These are phyloP conservation scores for Pezicula radicicola DNA, from an alignment of 2,329 filamentous ascomycete genomes.

Conservation along the genomic window DNA sequence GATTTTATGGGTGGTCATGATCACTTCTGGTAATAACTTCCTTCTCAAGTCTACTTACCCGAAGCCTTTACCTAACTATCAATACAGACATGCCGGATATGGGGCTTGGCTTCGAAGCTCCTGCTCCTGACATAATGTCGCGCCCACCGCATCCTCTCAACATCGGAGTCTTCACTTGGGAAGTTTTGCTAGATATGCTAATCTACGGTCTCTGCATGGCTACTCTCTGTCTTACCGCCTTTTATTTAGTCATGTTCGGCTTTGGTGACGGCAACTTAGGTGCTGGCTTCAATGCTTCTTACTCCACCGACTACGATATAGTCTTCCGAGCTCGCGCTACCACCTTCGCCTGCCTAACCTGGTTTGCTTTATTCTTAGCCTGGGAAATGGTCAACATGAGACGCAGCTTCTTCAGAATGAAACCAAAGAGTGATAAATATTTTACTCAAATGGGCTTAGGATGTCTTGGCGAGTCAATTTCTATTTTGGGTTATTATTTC, in stretches of 20 bases:
- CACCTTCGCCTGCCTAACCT: conserved; percentile 71
- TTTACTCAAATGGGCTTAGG: conserved; percentile 64
- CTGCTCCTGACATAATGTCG: conserved; percentile 72
- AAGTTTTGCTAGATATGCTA: conserved; percentile 76
- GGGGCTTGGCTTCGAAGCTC: conserved; percentile 77
- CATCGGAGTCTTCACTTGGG: conserved; percentile 71
- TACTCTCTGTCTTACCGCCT: conserved; percentile 60
- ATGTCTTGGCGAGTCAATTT: conserved; percentile 72
- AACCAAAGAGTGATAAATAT: conserved; percentile 56
- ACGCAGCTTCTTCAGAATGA: conserved; percentile 72
- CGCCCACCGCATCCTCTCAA: conserved; percentile 71
- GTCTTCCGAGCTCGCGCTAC: conserved; percentile 72
- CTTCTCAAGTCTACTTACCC: neutral
- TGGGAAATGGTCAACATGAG: conserved; percentile 77
- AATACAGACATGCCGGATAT: conserved; percentile 67
- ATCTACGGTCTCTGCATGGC: conserved; percentile 80
- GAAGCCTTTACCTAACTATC: neutral
- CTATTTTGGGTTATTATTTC: conserved; percentile 62
- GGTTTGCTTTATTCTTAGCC: conserved; percentile 73
- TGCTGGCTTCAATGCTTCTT: conserved; percentile 55
- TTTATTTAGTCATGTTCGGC: conserved; percentile 62
- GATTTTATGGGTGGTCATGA: conserved; percentile 93
- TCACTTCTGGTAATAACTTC: conserved; percentile 62
- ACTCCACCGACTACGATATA: conserved; percentile 51
- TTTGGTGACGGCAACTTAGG: conserved; percentile 56